Conservation (phyloP, 768 basidiomycete species). For the Hemileccinum impolitum region DNA sequence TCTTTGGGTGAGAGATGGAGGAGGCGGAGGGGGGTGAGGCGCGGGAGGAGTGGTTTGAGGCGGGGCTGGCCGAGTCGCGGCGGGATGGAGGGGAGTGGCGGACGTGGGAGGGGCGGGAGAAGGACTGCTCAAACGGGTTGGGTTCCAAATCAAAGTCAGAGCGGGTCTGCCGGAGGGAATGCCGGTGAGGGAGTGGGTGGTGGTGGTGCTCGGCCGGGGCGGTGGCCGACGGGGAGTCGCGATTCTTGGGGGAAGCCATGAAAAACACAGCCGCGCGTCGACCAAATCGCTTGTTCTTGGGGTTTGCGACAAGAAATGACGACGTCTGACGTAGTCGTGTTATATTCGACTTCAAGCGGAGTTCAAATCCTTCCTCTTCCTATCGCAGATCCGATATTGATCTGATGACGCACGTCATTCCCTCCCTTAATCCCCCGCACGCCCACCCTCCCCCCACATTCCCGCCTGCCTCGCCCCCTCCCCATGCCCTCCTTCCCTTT, state of each 20-base stretch:
- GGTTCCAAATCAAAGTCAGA: constrained; percentile 77
- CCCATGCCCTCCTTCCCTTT: constrained; percentile 5
- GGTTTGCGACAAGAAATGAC: constrained; percentile 37
- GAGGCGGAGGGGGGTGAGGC: constrained; percentile 34
- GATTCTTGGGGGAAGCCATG: constrained; percentile 32
- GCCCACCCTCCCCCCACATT: neutral
- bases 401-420: constrained; percentile 33
- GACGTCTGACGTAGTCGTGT: constrained; percentile 43
- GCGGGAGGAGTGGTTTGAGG: constrained; percentile 38
- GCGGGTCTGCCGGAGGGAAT: constrained; percentile 43
- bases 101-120: constrained; percentile 60
- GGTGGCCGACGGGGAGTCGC: constrained; percentile 31
- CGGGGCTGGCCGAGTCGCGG: constrained; percentile 30
- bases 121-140: constrained; percentile 95
- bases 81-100: constrained; percentile 38
- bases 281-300: constrained; percentile 19
- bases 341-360: constrained; percentile 43
- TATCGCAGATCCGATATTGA: constrained; percentile 36
- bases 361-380: constrained; percentile 31
- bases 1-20: no score
- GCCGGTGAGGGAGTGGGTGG: constrained; percentile 13
- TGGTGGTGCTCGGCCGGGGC: constrained; percentile 12
- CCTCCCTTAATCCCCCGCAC: constrained; percentile 19
- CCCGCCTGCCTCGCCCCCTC: constrained; percentile 2
- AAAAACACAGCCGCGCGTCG: no score